A percentile compares a stretch with the other conserved stretches of the same genome.
Conservation (phyloP, 306 rosid species). For the Cucumis melo region DNA sequence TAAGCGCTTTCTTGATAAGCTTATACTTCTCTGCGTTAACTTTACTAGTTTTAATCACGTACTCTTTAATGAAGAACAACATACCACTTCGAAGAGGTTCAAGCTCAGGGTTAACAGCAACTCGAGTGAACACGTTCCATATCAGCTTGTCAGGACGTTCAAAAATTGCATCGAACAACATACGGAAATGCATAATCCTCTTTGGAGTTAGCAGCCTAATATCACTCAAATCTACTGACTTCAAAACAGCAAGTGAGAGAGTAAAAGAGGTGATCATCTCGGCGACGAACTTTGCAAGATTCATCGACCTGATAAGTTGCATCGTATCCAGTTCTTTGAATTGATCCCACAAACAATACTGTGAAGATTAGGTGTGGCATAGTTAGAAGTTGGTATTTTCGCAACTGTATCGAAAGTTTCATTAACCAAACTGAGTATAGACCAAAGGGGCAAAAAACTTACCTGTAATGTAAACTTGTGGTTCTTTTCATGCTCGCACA, state of each 20-base stretch:
- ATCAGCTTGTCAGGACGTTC: conserved; percentile 40
- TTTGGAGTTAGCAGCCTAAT: conserved; percentile 47
- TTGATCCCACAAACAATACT: conserved; percentile 92
- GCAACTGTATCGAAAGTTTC: too few relatives aligned
- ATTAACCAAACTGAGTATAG: neutral
- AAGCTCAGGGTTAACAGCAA: conserved; percentile 57
- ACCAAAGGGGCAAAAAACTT: conserved; percentile 7
- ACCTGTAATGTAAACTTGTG: conserved; percentile 96
- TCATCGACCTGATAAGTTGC: conserved; percentile 60
- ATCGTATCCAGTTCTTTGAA: conserved; percentile 73
- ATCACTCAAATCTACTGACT: conserved; percentile 51
- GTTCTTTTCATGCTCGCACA: conserved; percentile 88
- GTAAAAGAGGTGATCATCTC: conserved; percentile 72
- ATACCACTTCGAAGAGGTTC: conserved; percentile 63
- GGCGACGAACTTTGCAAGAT: conserved; percentile 69
- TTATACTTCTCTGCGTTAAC: conserved; percentile 37
- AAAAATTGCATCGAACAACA: conserved; percentile 65
- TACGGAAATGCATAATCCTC: conserved; percentile 76
- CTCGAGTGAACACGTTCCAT: conserved; percentile 74
- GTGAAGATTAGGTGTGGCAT: neutral
- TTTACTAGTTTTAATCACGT: conserved; percentile 39
- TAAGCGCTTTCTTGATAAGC: conserved; percentile 58
- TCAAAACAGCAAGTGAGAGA: conserved; percentile 66
- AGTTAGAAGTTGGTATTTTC: neutral
- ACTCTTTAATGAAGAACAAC: conserved; percentile 52